Conservation (phyloP, 257 asterid genomes). For the Cinchona pubescens region DNA sequence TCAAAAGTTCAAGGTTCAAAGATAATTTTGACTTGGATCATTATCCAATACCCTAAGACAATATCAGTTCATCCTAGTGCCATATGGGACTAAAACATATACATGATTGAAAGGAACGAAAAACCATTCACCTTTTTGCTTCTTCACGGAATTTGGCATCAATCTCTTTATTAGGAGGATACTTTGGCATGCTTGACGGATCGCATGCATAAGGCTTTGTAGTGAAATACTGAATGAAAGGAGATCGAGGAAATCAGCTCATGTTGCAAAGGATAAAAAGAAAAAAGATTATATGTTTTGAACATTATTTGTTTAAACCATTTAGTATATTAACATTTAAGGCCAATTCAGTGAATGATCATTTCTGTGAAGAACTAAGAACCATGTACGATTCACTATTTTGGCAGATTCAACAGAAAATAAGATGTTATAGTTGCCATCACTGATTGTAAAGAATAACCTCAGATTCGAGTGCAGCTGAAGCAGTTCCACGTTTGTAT, state of each 20-base stretch:
- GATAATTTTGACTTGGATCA: neutral
- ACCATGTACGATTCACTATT: neutral
- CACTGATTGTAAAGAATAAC: constrained; percentile 28
- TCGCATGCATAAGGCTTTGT: constrained; percentile 78
- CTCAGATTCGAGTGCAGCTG: constrained; percentile 66
- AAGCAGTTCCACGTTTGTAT: constrained; percentile 66
- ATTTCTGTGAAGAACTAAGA: neutral
- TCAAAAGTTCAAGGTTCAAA: neutral
- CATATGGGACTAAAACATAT: neutral
- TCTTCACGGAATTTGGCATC: constrained; percentile 92
- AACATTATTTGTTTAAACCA: neutral
- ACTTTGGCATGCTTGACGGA: constrained; percentile 72
- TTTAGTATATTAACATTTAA: neutral
- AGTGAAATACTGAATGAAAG: constrained; percentile 55
- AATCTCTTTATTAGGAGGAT: constrained; percentile 91
- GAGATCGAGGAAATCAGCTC: neutral
- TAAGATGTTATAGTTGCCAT: neutral
- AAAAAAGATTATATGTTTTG: neutral
- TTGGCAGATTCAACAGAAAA: neutral
- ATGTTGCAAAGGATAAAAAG: neutral
- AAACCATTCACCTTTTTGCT: constrained; percentile 48
- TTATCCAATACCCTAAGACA: neutral
- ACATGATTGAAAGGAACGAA: neutral
- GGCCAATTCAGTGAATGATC: neutral
- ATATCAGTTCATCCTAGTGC: neutral